Base-by-base conservation (phyloP, 2,329 filamentous ascomycete genomes). In the Aspergillus terreus region DNA sequence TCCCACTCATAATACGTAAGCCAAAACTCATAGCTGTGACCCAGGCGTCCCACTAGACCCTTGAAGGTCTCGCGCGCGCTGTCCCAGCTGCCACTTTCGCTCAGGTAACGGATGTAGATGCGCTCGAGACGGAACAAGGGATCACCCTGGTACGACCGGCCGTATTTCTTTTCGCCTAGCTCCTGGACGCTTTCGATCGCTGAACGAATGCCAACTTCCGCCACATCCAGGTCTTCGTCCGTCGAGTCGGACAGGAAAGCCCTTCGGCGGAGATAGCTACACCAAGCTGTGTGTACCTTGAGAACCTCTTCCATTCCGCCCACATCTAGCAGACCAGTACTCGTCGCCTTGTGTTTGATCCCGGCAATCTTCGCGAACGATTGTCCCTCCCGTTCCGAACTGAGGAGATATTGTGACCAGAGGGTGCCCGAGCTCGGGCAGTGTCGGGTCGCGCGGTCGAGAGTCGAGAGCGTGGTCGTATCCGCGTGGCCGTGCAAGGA, bases 241-340 rank as follows among this genome's bases (percentile, higher is more conserved):
- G 82, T 83, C 1, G 87, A 84, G 53, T 84, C 83, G 1, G 83
- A 79, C 50, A 84, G 78, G 75, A 95, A 91, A 15, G 92, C 90
- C 45, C 86, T 86, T 21, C 94, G 87, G 59, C 92, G 90, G 17
- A 99, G 79, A 61, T 92, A 97, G 46, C 90, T 91, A 65, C 92
- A 96, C 94, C 94, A 99, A 0, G 92, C 87, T 48, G 90, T 85
- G 64, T 96, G 91, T 64, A 97, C 90, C 62, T 95, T 90, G 53
- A 97, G 82, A 30, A 96, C 84, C 58, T 92, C 88, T 46, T 90
- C 84, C 79, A 96, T 87, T 21, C 91, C 92, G 55, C 90, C 85
- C 56, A 88, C 85, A 67, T 95, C 91, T 4, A 97, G 78, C 40
- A 95, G 79, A 7, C 90, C 86, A 21, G 90, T 90, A 64, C 86